These are phyloP conservation scores for Fusarium ambrosium DNA, from an alignment of 2,329 filamentous ascomycete genomes.

Conservation along the genomic window DNA sequence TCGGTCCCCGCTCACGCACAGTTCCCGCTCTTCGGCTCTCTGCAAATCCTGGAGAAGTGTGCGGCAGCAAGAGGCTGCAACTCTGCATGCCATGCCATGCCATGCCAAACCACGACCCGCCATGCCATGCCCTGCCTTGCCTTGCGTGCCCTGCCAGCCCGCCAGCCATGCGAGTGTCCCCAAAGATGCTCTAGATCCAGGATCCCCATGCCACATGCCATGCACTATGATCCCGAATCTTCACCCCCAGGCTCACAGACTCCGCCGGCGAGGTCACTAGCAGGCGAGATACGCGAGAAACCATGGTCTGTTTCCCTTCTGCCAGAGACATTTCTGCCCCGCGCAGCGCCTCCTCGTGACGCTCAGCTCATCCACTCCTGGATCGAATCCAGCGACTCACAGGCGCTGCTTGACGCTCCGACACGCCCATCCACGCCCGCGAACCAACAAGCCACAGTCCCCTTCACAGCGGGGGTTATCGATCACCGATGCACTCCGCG, in stretches of 20 bases:
- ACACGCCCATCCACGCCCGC: conserved; percentile 12
- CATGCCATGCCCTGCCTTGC: conserved; percentile 7
- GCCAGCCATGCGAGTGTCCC: conserved; percentile 28
- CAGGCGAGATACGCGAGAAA: conserved; percentile 46
- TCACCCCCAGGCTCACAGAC: conserved; percentile 34
- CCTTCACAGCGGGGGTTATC: conserved; percentile 14
- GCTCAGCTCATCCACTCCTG: conserved; percentile 37
- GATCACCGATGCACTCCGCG: conserved; percentile 39
- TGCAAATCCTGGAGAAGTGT: conserved; percentile 31
- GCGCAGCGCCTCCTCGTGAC: conserved; percentile 40
- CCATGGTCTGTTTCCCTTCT: conserved; percentile 30
- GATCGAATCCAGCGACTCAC: conserved; percentile 26
- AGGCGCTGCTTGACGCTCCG: conserved; percentile 9
- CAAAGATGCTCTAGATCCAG: conserved; percentile 28
- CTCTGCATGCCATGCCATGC: conserved; percentile 24
- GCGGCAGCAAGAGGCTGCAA: conserved; percentile 23
- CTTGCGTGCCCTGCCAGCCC: background rate
- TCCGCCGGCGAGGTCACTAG: conserved; percentile 35
- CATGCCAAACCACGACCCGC: conserved; percentile 19
- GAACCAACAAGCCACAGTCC: conserved; percentile 44
- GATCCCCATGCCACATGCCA: conserved; percentile 39
- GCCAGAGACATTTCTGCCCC: conserved; percentile 35
- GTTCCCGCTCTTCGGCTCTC: conserved; percentile 41
- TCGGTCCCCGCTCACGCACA: conserved; percentile 37
- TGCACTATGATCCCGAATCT: conserved; percentile 36